These are phyloP conservation scores for Suillus plorans DNA, from an alignment of 768 basidiomycete species.

Conservation along the genomic window DNA sequence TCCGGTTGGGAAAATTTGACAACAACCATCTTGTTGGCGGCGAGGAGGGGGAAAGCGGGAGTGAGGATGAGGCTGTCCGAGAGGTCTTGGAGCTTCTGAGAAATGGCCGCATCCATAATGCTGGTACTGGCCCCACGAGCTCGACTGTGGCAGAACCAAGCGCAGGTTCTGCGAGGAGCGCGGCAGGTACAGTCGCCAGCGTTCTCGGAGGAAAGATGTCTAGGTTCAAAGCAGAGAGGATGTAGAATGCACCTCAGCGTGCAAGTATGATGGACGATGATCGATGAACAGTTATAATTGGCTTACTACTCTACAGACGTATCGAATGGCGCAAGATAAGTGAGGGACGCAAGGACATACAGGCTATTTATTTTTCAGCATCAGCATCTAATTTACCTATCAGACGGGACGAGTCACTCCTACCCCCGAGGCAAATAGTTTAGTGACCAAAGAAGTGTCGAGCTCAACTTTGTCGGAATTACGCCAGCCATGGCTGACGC, in stretches of 20 bases:
- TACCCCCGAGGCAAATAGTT: too few relatives aligned
- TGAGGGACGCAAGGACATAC: too few relatives aligned
- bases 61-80: conserved; percentile 49
- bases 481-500: too few relatives aligned
- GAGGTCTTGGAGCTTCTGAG: conserved; percentile 52
- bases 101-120: conserved; percentile 47
- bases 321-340: neutral
- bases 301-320: neutral
- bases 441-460: too few relatives aligned
- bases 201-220: conserved; percentile 23
- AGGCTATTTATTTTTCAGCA: too few relatives aligned
- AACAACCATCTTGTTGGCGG: conserved; percentile 49
- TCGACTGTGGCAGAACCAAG: conserved; percentile 14
- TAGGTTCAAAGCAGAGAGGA: conserved; percentile 36
- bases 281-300: neutral
- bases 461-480: too few relatives aligned
- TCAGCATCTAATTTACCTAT: too few relatives aligned
- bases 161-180: conserved; percentile 1
- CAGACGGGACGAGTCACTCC: too few relatives aligned
- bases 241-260: neutral
- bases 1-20: conserved; percentile 59
- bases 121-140: conserved; percentile 40
- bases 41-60: conserved; percentile 52
- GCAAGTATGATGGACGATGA: neutral
- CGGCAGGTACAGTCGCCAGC: neutral